A percentile compares a stretch with the other conserved stretches of the same genome.
Conservation (phyloP, 1,284 basidiomycete species). For the Irpex sp. region DNA sequence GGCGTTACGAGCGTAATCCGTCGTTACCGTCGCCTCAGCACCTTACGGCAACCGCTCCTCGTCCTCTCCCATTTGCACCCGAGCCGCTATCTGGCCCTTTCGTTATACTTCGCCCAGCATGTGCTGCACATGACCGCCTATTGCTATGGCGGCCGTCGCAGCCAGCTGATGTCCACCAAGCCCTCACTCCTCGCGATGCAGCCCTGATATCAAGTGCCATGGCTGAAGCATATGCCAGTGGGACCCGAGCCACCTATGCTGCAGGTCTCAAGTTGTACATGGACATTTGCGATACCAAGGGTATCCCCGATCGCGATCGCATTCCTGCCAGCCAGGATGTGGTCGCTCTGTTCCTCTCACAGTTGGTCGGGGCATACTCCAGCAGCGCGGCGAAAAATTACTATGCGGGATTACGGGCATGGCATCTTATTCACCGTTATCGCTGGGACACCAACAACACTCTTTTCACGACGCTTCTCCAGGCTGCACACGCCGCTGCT, state of each 20-base stretch:
- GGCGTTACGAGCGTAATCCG: too few species aligned
- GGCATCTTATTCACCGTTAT: too few species aligned
- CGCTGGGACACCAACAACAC: too few species aligned
- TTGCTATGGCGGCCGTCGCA: constrained; percentile 11
- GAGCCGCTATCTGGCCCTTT: too few species aligned
- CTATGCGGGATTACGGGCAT: too few species aligned
- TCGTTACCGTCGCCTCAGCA: too few species aligned
- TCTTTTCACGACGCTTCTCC: too few species aligned
- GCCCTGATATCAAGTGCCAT: not conserved
- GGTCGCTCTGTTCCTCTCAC: constrained; percentile 14
- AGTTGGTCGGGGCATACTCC: constrained; percentile 17
- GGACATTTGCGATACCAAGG: constrained; percentile 9
- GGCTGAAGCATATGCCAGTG: not conserved
- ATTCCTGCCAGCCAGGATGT: not conserved
- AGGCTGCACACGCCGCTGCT: too few species aligned
- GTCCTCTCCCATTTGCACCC: too few species aligned
- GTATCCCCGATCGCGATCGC: constrained; percentile 5
- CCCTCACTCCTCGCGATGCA: not conserved
- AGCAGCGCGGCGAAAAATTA: too few species aligned
- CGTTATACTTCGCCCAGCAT: constrained; percentile 22
- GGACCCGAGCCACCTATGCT: constrained; percentile 9
- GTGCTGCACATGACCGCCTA: constrained; percentile 16
- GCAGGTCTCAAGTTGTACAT: constrained; percentile 12
- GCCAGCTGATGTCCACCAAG: not conserved
- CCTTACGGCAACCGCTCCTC: constrained; percentile 33